Conservation (phyloP, 352 stramenopile genomes). For the Pythium diclinum region DNA sequence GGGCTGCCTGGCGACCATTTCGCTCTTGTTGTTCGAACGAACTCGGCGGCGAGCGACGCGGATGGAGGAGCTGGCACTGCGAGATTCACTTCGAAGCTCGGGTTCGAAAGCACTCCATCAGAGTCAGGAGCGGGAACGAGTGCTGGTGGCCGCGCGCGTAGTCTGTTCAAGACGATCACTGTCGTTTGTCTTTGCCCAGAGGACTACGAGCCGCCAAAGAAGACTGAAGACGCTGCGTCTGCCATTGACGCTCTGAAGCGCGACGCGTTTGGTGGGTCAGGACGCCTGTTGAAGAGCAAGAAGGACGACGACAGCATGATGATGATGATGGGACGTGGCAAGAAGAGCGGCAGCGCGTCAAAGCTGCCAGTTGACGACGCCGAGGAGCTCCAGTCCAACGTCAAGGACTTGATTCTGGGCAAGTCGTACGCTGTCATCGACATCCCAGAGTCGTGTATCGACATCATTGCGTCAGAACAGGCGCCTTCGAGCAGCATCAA, state of each 20-base stretch:
- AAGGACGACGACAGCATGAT: slow-evolving; percentile 50
- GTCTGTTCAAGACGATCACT: slow-evolving; percentile 75
- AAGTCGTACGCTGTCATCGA: slow-evolving; percentile 69
- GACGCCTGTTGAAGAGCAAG: slow-evolving; percentile 49
- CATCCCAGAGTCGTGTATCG: slow-evolving; percentile 75
- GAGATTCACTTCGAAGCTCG: slow-evolving; percentile 37
- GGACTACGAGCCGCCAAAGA: slow-evolving; percentile 54
- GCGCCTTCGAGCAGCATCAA: slow-evolving; percentile 39
- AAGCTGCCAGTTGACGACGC: slow-evolving; percentile 9
- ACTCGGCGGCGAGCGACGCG: slow-evolving; percentile 20
- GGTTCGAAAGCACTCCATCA: slow-evolving; percentile 35
- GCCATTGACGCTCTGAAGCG: neutral
- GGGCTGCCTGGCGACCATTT: slow-evolving; percentile 55
- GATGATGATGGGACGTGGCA: slow-evolving; percentile 33
- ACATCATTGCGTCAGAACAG: slow-evolving; percentile 52
- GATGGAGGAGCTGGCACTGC: slow-evolving; percentile 19
- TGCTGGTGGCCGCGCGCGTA: slow-evolving; percentile 24
- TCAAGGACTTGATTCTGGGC: slow-evolving; percentile 56
- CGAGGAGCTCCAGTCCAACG: slow-evolving; percentile 55
- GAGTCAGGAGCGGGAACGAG: neutral
- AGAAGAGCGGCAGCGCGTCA: slow-evolving; percentile 9
- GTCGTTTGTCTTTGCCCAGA: slow-evolving; percentile 67
- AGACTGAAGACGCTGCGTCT: slow-evolving; percentile 6
- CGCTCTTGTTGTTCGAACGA: slow-evolving; percentile 63
- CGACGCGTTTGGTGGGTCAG: slow-evolving; percentile 30